Base-by-base conservation (phyloP, 345 rosid genomes). In the Populus nigra region DNA sequence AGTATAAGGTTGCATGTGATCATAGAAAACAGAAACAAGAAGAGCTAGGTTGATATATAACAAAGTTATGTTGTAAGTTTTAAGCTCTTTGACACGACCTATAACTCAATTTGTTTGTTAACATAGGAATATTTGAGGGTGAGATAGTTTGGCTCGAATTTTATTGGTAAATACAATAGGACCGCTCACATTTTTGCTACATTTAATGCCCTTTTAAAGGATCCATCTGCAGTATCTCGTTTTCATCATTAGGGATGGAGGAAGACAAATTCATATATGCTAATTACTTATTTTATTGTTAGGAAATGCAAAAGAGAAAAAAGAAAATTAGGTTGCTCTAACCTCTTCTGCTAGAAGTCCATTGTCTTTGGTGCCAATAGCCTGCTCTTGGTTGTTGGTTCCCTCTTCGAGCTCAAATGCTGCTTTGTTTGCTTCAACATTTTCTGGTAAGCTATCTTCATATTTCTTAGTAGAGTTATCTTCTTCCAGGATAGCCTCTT, bases 361-460 rank as follows among this genome's bases (percentile, higher is more conserved):
- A 67, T 12, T 13, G 20, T 45, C 71, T 57, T 71, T 65, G 65
- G 53, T 74, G 33, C 62, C 47, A 29, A 4, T 31, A 9, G 69
- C 50, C 38, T 80, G 72, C 36, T 67, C 45, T 31, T 65, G 77
- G 69, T 36, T 78, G 9, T 69, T 16, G 41, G 35, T 74, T 81
- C 49, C 79, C 73, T 7, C 73, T 79, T 66, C 74, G 57, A 15
- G 65, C 41, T 75, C 82, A 45, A n/a, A 50, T 62, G 16, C 73
- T 50, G 65, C 72, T 25, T 73, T 80, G 71, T 63, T 85, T 45
- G 35, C 41, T 67, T 68, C 65, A 55, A 47, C 36, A 69, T 35
- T 71, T 69, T 81, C 82, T 49, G 83, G 45, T 68, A 73, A 77
- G 76, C 65, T 82, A 25, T 50, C 53, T 75, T 47, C 77, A 69